These are phyloP conservation scores for Alternaria novae-zelandiae DNA, from an alignment of 2,329 filamentous ascomycete species.

Conservation along the genomic window DNA sequence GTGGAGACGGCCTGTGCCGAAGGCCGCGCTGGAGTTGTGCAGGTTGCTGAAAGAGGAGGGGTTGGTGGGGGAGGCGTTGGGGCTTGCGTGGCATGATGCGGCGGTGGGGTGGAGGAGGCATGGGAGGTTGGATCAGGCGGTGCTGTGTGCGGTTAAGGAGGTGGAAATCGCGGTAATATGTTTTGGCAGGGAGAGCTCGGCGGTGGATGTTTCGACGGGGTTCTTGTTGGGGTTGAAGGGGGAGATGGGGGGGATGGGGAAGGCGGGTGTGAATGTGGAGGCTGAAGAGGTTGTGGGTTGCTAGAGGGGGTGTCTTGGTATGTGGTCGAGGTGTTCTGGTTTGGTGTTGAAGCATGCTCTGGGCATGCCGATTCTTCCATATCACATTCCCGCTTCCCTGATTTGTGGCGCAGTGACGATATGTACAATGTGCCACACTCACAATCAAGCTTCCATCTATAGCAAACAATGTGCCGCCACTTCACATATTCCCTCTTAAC, in stretches of 20 bases:
- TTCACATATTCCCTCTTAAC: not conserved
- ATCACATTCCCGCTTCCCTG: not conserved
- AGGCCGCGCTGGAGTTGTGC: constrained; percentile 19
- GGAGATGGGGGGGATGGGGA: not conserved
- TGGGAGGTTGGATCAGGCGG: constrained; percentile 19
- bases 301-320: not conserved
- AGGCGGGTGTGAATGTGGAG: not conserved
- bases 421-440: not conserved
- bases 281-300: not conserved
- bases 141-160: constrained; percentile 17
- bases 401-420: not conserved
- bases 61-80: constrained; percentile 25
- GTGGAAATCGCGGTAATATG: constrained; percentile 17
- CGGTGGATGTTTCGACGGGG: constrained; percentile 10
- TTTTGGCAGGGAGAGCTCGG: constrained; percentile 15
- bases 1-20: constrained; percentile 19
- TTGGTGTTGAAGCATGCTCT: not conserved
- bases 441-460: not conserved
- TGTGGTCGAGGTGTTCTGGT: not conserved
- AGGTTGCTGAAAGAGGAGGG: constrained; percentile 23
- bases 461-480: not conserved
- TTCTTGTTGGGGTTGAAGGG: constrained; percentile 9
- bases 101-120: constrained; percentile 20
- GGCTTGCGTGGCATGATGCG: constrained; percentile 25
- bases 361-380: not conserved